phyloP scores from a whole-genome alignment of 2,329 filamentous ascomycete species.

The Fusarium caatingaense region DNA sequence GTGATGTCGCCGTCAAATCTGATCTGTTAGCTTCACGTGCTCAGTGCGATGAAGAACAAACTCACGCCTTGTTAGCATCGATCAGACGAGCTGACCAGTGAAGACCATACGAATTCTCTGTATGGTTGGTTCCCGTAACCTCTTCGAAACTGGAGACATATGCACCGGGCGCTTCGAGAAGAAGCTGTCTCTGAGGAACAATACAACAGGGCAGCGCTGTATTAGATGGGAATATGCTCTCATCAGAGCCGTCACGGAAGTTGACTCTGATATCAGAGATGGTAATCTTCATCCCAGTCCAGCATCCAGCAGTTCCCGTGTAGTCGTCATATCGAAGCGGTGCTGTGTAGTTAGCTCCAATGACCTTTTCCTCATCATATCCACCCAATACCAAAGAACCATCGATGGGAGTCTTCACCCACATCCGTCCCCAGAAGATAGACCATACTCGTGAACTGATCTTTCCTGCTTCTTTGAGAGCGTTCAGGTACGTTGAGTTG shows the following conservation, averaged over 20 bases:
- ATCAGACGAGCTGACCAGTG: constrained; percentile 35
- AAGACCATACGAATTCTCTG: constrained; percentile 16
- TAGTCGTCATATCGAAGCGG: constrained; percentile 37
- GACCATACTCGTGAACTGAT: constrained; percentile 49
- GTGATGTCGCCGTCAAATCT: constrained; percentile 49
- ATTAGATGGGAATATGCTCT: constrained; percentile 44
- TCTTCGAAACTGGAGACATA: constrained; percentile 40
- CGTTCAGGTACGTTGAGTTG: constrained; percentile 49
- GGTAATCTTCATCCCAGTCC: constrained; percentile 38
- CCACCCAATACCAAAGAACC: constrained; percentile 50
- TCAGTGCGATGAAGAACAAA: background rate
- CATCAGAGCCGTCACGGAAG: constrained; percentile 43
- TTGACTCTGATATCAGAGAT: constrained; percentile 45
- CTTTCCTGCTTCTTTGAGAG: constrained; percentile 33
- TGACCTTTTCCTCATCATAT: constrained; percentile 50
- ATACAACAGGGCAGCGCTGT: constrained; percentile 44
- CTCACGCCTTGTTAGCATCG: constrained; percentile 34
- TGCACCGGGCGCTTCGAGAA: constrained; percentile 43
- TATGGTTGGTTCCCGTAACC: constrained; percentile 26
- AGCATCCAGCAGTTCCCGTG: constrained; percentile 29
- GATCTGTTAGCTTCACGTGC: background rate
- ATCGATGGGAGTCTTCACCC: constrained; percentile 44
- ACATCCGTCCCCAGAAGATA: constrained; percentile 52
- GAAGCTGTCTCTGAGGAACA: constrained; percentile 48
- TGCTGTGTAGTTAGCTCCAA: constrained; percentile 46